Evolutionary conservation across 306 rosid species (phyloP).

Genomic region (Cyamopsis tetragonoloba): DNA sequence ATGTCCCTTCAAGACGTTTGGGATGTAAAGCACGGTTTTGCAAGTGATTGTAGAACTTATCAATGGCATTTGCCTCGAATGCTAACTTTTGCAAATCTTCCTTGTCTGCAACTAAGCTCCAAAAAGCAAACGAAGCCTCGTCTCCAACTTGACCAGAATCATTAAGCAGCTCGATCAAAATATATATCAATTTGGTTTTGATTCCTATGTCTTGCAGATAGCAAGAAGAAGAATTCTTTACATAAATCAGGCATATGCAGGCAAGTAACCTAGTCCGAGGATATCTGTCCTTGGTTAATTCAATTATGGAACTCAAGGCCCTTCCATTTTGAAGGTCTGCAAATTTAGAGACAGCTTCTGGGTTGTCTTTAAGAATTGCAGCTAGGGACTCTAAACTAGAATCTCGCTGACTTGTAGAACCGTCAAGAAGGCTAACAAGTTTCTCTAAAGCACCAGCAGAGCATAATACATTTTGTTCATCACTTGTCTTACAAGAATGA

Average conservation of each 20-base stretch:
- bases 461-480: constrained; percentile 62
- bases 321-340: constrained; percentile 54
- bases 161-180: constrained; percentile 89
- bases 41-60: constrained; percentile 68
- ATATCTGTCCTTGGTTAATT: constrained; percentile 65
- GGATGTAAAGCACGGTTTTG: constrained; percentile 46
- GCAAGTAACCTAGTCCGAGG: constrained; percentile 83
- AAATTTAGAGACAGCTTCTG: constrained; percentile 70
- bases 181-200: constrained; percentile 68
- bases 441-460: constrained; percentile 64
- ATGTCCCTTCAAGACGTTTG: constrained; percentile 76
- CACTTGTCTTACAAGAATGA: constrained; percentile 68
- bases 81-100: constrained; percentile 89
- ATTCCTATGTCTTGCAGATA: constrained; percentile 73
- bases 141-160: constrained; percentile 91
- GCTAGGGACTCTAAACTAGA: constrained; percentile 88
- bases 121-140: constrained; percentile 77
- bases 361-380: constrained; percentile 56
- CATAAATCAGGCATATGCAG: constrained; percentile 69
- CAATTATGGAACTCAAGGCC: constrained; percentile 63
- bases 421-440: constrained; percentile 67
- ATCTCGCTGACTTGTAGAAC: constrained; percentile 81
- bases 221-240: constrained; percentile 71
- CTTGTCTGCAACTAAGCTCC: constrained; percentile 65
- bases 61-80: constrained; percentile 87